phyloP scores from a whole-genome alignment of 805 yeast genomes.

The Debaryomyces prosopidis region DNA sequence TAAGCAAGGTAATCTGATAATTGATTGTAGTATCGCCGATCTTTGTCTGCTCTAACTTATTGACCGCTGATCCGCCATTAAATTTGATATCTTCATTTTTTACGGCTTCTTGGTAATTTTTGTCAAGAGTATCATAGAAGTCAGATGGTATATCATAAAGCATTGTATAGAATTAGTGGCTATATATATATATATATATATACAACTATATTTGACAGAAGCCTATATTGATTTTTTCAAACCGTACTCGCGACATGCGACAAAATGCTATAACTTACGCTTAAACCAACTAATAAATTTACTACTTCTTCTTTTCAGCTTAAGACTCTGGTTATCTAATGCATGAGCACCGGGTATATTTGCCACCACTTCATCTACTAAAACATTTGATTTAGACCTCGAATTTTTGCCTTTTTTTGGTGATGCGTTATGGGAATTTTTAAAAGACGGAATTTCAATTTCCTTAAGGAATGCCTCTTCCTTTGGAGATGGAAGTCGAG shows the following conservation, averaged over 20 bases:
- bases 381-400: background rate
- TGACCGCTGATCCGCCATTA: constrained; percentile 46
- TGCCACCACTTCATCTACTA: constrained; percentile 13
- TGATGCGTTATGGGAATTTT: background rate
- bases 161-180: constrained; percentile 11
- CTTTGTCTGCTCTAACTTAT: constrained; percentile 25
- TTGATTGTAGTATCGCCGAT: constrained; percentile 15
- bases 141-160: constrained; percentile 34
- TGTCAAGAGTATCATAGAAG: constrained; percentile 33
- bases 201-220: background rate
- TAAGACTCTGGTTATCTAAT: constrained; percentile 12
- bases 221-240: background rate
- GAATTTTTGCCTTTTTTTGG: background rate
- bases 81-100: constrained; percentile 47
- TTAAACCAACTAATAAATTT: constrained; percentile 26
- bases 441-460: background rate
- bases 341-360: constrained; percentile 11
- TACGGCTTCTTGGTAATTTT: constrained; percentile 51
- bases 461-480: background rate
- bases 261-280: constrained; percentile 10
- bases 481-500: background rate
- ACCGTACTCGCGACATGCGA: constrained; percentile 4
- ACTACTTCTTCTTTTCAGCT: constrained; percentile 14
- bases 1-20: constrained; percentile 31
- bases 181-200: background rate